These are phyloP conservation scores for Graphilbum fragrans DNA, from an alignment of 2,329 filamentous ascomycete species.

Conservation along the genomic window DNA sequence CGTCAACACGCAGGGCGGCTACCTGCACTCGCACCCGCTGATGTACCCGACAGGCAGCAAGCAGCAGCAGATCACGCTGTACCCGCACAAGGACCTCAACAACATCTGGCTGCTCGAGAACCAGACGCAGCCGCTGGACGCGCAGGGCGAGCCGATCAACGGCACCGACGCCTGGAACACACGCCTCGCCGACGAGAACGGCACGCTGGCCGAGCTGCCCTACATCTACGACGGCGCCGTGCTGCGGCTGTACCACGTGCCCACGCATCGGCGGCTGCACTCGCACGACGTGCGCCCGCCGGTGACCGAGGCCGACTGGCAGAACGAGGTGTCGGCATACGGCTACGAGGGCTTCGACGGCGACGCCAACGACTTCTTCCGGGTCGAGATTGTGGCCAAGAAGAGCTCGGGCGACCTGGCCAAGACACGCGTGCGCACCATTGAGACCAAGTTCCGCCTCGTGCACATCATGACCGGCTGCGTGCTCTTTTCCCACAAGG, in stretches of 20 bases:
- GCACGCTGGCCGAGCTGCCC: slow-evolving; percentile 27
- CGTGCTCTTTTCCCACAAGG: slow-evolving; percentile 93
- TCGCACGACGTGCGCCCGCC: slow-evolving; percentile 89
- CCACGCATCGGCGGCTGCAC: slow-evolving; percentile 81
- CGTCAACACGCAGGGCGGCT: slow-evolving; percentile 94
- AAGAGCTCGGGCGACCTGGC: slow-evolving; percentile 68
- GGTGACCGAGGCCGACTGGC: slow-evolving; percentile 81
- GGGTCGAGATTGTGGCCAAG: slow-evolving; percentile 85
- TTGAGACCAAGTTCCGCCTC: slow-evolving; percentile 92
- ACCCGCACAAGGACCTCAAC: slow-evolving; percentile 98
- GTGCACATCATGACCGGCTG: slow-evolving; percentile 96
- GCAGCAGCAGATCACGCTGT: slow-evolving; percentile 96
- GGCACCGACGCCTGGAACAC: slow-evolving; percentile 78
- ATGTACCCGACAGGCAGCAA: slow-evolving; percentile 98
- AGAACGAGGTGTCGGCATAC: slow-evolving; percentile 93
- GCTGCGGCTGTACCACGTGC: slow-evolving; percentile 70
- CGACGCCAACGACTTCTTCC: slow-evolving; percentile 93
- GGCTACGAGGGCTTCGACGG: slow-evolving; percentile 95
- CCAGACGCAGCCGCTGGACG: slow-evolving; percentile 77
- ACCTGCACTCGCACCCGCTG: slow-evolving; percentile 89
- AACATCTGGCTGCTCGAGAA: slow-evolving; percentile 93
- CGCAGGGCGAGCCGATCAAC: slow-evolving; percentile 63
- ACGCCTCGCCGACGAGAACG: slow-evolving; percentile 38
- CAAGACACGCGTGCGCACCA: slow-evolving; percentile 79
- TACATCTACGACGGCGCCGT: slow-evolving; percentile 71